Evolutionary conservation across 116 monocot species (phyloP), one percentile per base, ranked within the genome.

Genomic region (Zostera marina): DNA sequence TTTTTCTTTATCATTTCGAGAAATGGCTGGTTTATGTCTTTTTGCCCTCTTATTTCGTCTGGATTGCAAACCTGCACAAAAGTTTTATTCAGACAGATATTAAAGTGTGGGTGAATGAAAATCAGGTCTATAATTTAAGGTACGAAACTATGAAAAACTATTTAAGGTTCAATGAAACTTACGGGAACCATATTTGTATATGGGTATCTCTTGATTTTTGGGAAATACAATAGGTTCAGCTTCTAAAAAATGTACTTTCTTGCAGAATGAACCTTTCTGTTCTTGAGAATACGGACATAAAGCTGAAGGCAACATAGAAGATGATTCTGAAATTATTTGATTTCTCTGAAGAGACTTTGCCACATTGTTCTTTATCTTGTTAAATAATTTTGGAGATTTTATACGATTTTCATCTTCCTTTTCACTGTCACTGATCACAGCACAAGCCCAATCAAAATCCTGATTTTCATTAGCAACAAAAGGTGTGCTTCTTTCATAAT

Each of bases 201-300:
- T 8, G 16, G 57, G 57, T 3, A 15, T 3, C 57, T 54, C 17
- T 57, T 41, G 13, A 62, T 47, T 47, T 12, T 62, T 42, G 19
- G 11, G 48, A 48, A 43, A 15, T 9, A 38, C 11, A 16, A 23
- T 62, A 24, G 47, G 15, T 41, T 66, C 47, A 51, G 66, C 73
- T 63, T 84, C 84, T 38, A 47, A 47, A 72, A 90, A 84, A 25
- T 53, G 69, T 61, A 81, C 81, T 67, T 56, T 81, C 72, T 81
- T 78, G 16, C 53, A 68, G 47, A 56, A 45, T n/a, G 16, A 14
- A 11, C 32, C 44, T 21, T 61, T 14, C 41, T 53, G 66, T 51
- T 64, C 44, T 39, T 11, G 1, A 62, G 55, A 48, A 53, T 39
- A 10, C 15, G 46, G 25, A 15, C 32, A 22, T 40, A 73, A 65